These are phyloP conservation scores for Mycothermus thermophilus DNA, from an alignment of 495 filamentous ascomycete genomes.

Conservation along the genomic window DNA sequence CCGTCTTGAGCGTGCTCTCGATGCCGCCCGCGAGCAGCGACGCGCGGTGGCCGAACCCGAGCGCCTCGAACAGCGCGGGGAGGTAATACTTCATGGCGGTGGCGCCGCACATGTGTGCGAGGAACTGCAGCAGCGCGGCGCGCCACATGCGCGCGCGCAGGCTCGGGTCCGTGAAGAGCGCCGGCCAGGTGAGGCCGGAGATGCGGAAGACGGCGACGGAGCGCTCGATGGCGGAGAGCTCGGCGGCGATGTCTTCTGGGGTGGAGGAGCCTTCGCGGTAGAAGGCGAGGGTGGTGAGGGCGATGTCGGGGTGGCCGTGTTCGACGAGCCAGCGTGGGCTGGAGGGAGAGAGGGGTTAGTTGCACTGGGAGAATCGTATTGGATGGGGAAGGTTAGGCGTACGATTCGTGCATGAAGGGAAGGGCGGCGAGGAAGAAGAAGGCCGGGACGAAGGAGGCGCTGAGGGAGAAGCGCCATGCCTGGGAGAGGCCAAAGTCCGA, in stretches of 20 bases:
- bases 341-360: too few relatives aligned
- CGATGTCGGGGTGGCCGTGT: constrained; percentile 24
- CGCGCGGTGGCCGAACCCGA: constrained; percentile 30
- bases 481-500: constrained; percentile 14
- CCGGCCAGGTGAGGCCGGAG: constrained; percentile 22
- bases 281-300: constrained; percentile 26
- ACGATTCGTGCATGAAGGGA: constrained; percentile 38
- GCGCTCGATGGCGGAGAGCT: constrained; percentile 25
- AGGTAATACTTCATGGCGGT: constrained; percentile 44
- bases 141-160: constrained; percentile 33
- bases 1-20: constrained; percentile 39
- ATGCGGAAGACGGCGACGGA: constrained; percentile 21
- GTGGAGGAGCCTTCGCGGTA: constrained; percentile 31
- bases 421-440: constrained; percentile 30
- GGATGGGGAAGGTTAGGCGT: too few relatives aligned
- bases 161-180: constrained; percentile 25
- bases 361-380: too few relatives aligned
- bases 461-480: constrained; percentile 36
- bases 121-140: constrained; percentile 36
- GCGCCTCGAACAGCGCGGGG: constrained; percentile 31
- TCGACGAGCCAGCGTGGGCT: constrained; percentile 39
- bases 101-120: constrained; percentile 41
- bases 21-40: constrained; percentile 37
- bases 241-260: constrained; percentile 19
- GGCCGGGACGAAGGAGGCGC: constrained; percentile 31